phyloP scores from a whole-genome alignment of 371 early-diverging fungal genomes.

The Mortierella sp. region DNA sequence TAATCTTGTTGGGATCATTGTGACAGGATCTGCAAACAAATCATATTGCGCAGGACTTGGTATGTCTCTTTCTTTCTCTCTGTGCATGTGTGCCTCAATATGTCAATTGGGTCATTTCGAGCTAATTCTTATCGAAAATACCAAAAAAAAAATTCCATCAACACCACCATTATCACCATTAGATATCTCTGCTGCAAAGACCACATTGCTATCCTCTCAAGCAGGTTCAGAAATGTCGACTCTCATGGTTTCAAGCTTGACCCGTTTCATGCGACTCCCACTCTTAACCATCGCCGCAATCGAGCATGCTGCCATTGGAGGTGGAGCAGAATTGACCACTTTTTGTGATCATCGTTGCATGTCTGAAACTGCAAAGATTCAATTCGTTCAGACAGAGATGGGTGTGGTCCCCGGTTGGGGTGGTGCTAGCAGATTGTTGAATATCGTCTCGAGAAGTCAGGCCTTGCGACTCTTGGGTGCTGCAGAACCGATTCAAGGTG shows the following conservation, averaged over 20 bases:
- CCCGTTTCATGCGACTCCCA: constrained; percentile 68
- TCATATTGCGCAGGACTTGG: constrained; percentile 79
- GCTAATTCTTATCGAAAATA: no score
- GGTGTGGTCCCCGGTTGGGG: constrained; percentile 77
- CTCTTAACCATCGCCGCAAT: constrained; percentile 74
- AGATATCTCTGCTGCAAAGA: constrained; percentile 69
- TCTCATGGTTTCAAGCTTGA: constrained; percentile 73
- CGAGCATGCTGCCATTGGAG: constrained; percentile 77
- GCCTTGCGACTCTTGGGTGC: constrained; percentile 66
- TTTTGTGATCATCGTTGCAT: constrained; percentile 76
- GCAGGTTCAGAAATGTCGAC: constrained; percentile 64
- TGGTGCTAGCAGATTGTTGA: constrained; percentile 67
- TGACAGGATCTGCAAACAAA: constrained; percentile 64
- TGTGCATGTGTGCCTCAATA: neutral
- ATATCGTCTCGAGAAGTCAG: constrained; percentile 63
- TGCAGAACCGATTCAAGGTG: constrained; percentile 57
- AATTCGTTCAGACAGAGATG: constrained; percentile 77
- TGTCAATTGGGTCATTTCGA: no score
- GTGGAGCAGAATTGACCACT: constrained; percentile 79
- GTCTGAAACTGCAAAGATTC: constrained; percentile 58
- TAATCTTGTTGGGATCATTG: constrained; percentile 63
- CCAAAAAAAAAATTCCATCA: no score
- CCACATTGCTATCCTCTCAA: constrained; percentile 60
- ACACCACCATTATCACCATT: no score
- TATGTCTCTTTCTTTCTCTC: constrained; percentile 26